A percentile compares a stretch with the other conserved stretches of the same genome.
These are phyloP conservation scores for Exophiala xenobiotica DNA, from an alignment of 2,329 filamentous ascomycete genomes.

Conservation along the genomic window DNA sequence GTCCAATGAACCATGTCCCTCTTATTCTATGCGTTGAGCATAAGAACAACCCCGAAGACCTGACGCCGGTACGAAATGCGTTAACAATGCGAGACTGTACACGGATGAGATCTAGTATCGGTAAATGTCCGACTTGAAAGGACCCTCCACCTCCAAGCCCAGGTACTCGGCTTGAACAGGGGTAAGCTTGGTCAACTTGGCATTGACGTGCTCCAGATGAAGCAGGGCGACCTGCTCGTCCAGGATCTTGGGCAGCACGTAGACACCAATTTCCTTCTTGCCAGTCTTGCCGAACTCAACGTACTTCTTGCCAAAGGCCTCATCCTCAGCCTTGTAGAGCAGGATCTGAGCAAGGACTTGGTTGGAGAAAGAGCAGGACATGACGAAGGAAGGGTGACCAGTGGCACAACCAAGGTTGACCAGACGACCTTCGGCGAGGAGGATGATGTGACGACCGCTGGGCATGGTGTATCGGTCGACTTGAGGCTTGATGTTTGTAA, in stretches of 20 bases:
- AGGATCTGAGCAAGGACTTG: slow-evolving; percentile 99
- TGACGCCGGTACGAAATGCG: slow-evolving; percentile 19
- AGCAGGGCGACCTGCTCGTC: slow-evolving; percentile 97
- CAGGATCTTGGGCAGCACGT: slow-evolving; percentile 96
- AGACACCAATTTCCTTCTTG: slow-evolving; percentile 89
- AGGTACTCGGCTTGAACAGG: slow-evolving; percentile 92
- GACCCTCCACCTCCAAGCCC: slow-evolving; percentile 78
- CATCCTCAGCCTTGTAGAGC: slow-evolving; percentile 90
- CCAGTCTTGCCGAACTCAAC: slow-evolving; percentile 90
- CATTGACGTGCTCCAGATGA: slow-evolving; percentile 91
- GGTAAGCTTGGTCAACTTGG: slow-evolving; percentile 84
- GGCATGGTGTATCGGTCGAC: slow-evolving; percentile 97
- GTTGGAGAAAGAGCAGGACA: slow-evolving; percentile 99
- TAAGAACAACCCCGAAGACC: slow-evolving; percentile 17
- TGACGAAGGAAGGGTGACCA: slow-evolving; percentile 99
- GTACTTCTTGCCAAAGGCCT: slow-evolving; percentile 88
- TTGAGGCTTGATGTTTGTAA: slow-evolving; percentile 99
- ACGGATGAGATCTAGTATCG: slow-evolving; percentile 35
- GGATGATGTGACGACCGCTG: slow-evolving; percentile 94
- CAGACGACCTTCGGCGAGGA: slow-evolving; percentile 95
- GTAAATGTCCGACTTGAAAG: slow-evolving; percentile 94
- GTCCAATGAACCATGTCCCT: slow-evolving; percentile 1
- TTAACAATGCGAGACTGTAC: slow-evolving; percentile 2
- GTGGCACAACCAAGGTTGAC: slow-evolving; percentile 99
- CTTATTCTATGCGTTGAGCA: slow-evolving; percentile 32